These are phyloP conservation scores for Cladosporium colombiae DNA, from an alignment of 2,329 filamentous ascomycete genomes.

Conservation along the genomic window DNA sequence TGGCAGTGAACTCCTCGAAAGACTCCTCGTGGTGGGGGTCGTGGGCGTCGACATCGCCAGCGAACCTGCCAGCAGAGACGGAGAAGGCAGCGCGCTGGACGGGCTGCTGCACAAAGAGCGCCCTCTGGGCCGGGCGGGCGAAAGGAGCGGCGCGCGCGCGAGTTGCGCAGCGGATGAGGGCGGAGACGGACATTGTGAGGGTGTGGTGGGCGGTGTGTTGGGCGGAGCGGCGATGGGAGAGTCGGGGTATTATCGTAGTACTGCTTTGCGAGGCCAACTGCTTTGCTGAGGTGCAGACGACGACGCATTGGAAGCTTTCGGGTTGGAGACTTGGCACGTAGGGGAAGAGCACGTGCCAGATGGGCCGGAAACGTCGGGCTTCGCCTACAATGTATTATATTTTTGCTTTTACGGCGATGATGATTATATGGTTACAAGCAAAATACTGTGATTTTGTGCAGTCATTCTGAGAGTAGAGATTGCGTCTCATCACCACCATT, in stretches of 20 bases:
- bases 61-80: slow-evolving; percentile 15
- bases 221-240: slow-evolving; percentile 15
- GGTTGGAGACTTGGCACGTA: slow-evolving; percentile 14
- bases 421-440: background rate
- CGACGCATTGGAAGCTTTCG: slow-evolving; percentile 20
- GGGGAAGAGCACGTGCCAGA: slow-evolving; percentile 9
- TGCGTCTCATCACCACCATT: background rate
- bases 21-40: slow-evolving; percentile 85
- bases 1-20: slow-evolving; percentile 97
- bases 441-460: background rate
- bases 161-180: slow-evolving; percentile 17
- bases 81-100: slow-evolving; percentile 20
- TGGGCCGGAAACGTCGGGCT: slow-evolving; percentile 10
- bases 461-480: background rate
- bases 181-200: slow-evolving; percentile 16
- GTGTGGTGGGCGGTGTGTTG: background rate
- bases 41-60: slow-evolving; percentile 37
- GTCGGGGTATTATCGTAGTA: background rate
- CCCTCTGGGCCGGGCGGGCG: slow-evolving; percentile 11
- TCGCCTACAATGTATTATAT: slow-evolving; percentile 1
- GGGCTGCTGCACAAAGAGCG: slow-evolving; percentile 14
- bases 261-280: background rate
- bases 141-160: slow-evolving; percentile 17
- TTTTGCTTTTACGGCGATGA: background rate
- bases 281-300: slow-evolving; percentile 16